Evolutionary conservation across 2,329 filamentous ascomycete genomes (phyloP), one percentile per base, ranked within the genome.

Genomic region (Venturia aucupariae): DNA sequence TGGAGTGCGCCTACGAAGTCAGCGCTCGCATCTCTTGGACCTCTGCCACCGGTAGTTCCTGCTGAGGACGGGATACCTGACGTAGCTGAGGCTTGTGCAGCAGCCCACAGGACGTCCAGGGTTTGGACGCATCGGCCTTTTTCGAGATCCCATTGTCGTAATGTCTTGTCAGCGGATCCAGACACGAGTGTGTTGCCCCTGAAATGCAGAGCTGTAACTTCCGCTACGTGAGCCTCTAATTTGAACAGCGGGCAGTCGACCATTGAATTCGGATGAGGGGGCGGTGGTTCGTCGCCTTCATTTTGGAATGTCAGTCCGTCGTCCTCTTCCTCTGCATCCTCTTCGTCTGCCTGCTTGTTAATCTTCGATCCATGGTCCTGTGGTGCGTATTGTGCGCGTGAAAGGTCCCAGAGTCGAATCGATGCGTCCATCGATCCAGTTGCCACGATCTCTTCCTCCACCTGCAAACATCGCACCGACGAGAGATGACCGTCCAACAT

Each of bases 61-160:
- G 81, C 82, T 2, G 62, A 65, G 8, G 51, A 35, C 11, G 51
- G 51, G 10, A 84, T 81, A 61, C 82, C 82, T 64, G 90, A 82
- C 8, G 64, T 54, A 46, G 87, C 85, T 11, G 87, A 90, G 15
- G 91, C 90, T 77, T 97, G 92, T 2, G 94, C 92, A 4, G 94
- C 92, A 11, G 94, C 94, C 94, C 94, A 99, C 74, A 99, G 89
- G 7, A 99, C 93, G 76, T 99, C 94, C 60, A 99, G 81, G 2
- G 94, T 99, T 77, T 99, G 94, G 63, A 99, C 90, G 75, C 94
- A 97, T 60, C 94, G 89, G n/a, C 94, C 94, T 74, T 92, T 97
- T 71, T 93, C 90, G 61, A 99, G 82, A 79, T 99, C 94, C 94
- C 94, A 99, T 75, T 99, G 94, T 55, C 94, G 87, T 64, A 99